Percentiles rank a stretch among this genome's conserved stretches.
phyloP scores from a whole-genome alignment of 306 rosid species.

The Crataegus laevigata region DNA sequence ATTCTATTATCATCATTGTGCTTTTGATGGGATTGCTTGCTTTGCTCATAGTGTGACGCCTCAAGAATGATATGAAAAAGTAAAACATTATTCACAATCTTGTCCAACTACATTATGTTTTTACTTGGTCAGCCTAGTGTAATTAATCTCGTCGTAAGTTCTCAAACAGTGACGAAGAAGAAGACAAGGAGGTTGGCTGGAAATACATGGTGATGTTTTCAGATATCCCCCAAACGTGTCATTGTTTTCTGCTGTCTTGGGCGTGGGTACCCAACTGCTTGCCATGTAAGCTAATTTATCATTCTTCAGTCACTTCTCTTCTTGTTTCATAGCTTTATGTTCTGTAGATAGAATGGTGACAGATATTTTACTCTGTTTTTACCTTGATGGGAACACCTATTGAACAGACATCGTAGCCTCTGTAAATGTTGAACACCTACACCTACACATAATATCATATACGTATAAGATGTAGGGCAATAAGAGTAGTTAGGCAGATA shows the following conservation, averaged over 20 bases:
- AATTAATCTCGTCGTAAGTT: constrained; percentile 32
- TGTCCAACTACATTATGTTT: constrained; percentile 9
- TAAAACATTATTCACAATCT: constrained; percentile 19
- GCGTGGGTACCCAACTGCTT: constrained; percentile 78
- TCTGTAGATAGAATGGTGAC: not conserved
- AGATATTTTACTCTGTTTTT: too few species aligned
- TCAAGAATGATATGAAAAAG: constrained; percentile 74
- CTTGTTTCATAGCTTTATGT: constrained; percentile 12
- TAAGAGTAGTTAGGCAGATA: not conserved
- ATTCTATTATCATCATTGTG: constrained; percentile 55
- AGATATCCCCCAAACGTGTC: constrained; percentile 57
- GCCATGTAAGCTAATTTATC: constrained; percentile 48
- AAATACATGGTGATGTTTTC: constrained; percentile 68
- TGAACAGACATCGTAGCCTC: not conserved
- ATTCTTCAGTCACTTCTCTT: constrained; percentile 4
- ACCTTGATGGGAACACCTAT: too few species aligned
- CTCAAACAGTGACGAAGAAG: constrained; percentile 52
- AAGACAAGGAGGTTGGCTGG: constrained; percentile 86
- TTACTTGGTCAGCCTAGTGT: constrained; percentile 14
- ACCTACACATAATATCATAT: too few species aligned
- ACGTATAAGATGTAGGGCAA: not conserved
- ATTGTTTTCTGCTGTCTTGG: constrained; percentile 66
- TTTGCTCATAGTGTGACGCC: constrained; percentile 52
- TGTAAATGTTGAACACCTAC: not conserved
- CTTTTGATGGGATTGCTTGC: constrained; percentile 72